Percentiles rank a stretch among this genome's conserved stretches.
phyloP scores from a whole-genome alignment of 768 basidiomycete genomes.

The Podaxis sp. region DNA sequence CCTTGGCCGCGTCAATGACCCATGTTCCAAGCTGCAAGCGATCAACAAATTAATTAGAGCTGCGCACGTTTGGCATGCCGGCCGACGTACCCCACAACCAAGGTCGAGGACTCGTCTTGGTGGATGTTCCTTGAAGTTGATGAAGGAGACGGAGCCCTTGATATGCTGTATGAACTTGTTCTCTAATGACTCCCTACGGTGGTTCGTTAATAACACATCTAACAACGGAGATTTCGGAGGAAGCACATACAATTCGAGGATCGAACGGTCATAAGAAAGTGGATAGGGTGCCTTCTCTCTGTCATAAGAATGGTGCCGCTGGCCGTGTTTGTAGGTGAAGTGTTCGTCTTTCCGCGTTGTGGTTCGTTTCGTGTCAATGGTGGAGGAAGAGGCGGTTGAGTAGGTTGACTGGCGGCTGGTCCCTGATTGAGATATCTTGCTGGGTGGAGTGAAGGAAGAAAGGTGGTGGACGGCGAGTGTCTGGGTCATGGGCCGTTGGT shows the following conservation, averaged over 20 bases:
- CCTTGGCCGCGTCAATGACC: constrained; percentile 68
- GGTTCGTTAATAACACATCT: background rate
- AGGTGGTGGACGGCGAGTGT: constrained; percentile 1
- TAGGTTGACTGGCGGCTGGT: constrained; percentile 15
- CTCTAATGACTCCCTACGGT: constrained; percentile 51
- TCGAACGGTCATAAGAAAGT: constrained; percentile 59
- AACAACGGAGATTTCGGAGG: constrained; percentile 2
- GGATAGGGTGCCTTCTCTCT: constrained; percentile 81
- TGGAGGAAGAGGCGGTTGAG: constrained; percentile 18
- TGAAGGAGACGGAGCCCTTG: constrained; percentile 53
- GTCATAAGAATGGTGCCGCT: constrained; percentile 62
- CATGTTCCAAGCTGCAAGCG: constrained; percentile 55
- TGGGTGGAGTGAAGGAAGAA: constrained; percentile 8
- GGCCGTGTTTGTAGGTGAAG: constrained; percentile 57
- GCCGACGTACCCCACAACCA: constrained; percentile 60
- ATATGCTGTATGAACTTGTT: constrained; percentile 44
- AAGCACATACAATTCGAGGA: constrained; percentile 61
- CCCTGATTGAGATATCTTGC: background rate
- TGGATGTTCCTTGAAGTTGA: constrained; percentile 51
- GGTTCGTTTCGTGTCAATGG: constrained; percentile 32
- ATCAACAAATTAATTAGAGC: background rate
- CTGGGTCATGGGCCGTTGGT: background rate
- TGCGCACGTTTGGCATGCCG: background rate
- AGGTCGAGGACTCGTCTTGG: constrained; percentile 57
- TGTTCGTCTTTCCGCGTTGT: constrained; percentile 48